Evolutionary conservation across 2,329 filamentous ascomycete genomes (phyloP), one percentile per base, ranked within the genome.

Genomic region (Orbilia ellipsospora): DNA sequence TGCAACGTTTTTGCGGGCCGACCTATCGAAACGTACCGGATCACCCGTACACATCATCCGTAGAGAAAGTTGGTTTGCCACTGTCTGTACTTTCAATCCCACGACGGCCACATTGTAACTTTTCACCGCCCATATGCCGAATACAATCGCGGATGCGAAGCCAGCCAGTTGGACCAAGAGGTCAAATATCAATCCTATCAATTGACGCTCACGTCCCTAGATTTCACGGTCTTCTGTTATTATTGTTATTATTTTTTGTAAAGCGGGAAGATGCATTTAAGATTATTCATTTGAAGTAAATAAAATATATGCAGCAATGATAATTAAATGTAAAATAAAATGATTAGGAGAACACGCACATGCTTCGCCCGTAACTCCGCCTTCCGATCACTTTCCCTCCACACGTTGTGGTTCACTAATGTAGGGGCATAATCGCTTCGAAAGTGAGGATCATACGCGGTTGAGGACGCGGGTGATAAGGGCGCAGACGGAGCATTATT

Each of bases 121-220:
- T 54, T 76, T 76, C 15, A 76, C 73, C 5, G 73, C 73, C 73
- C 73, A 76, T 15, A 76, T 56, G 31, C 73, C 73, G 36, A 76
- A 76, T 16, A 76, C 73, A 44, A 76, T 76, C 23, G 73, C 73
- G 36, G 59, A 69, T 4, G 73, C 55, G 48, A 76, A 76, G 8
- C 60, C 73, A 7, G 73, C 73, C 42, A 70, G 20, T 50, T 76
- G 73, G 45, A 42, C 66, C 23, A 76, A 57, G 18, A 70, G 50
- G 15, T 76, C 73, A 20, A 76, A 18, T 16, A 70, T 40, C 50
- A 76, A 44, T 8, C 26, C 48, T 50, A 76, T 54, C 26, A 70
- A 50, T 70, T 70, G 60, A 23, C 73, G 65, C 66, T 76, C 73
- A 40, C 63, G 70, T 57, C 50, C 64, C 70, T 74, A 54, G 2